These are phyloP conservation scores for Penicillium macrosclerotiorum DNA, from an alignment of 495 filamentous ascomycete genomes.

Conservation along the genomic window DNA sequence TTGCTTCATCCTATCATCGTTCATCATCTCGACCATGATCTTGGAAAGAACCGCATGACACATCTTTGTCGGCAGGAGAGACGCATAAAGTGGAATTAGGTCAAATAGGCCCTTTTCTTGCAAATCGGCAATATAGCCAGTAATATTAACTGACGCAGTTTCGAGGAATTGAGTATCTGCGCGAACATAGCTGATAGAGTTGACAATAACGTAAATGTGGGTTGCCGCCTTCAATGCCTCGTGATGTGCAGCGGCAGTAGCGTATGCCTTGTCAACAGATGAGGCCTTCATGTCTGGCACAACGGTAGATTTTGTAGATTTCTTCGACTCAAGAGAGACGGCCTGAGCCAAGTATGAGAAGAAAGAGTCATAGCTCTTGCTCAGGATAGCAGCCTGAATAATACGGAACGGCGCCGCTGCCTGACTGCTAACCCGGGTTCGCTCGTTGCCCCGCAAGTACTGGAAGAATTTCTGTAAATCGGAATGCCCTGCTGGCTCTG, in stretches of 20 bases:
- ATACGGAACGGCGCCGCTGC: constrained; percentile 45
- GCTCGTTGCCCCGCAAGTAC: constrained; percentile 35
- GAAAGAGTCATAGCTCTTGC: constrained; percentile 38
- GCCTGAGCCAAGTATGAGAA: constrained; percentile 38
- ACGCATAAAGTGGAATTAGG: constrained; percentile 82
- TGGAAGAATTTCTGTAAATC: constrained; percentile 41
- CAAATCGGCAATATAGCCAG: constrained; percentile 76
- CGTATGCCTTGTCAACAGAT: constrained; percentile 32
- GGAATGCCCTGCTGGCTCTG: constrained; percentile 38
- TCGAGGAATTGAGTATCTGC: constrained; percentile 33
- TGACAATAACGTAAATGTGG: constrained; percentile 51
- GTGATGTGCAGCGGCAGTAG: constrained; percentile 39
- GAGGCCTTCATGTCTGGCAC: constrained; percentile 31
- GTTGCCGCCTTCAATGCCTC: constrained; percentile 43
- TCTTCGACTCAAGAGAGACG: constrained; percentile 35
- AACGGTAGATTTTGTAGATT: constrained; percentile 19
- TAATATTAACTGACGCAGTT: constrained; percentile 49
- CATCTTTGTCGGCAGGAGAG: constrained; percentile 59
- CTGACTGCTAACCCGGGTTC: constrained; percentile 35
- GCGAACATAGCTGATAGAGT: constrained; percentile 34
- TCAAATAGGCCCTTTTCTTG: constrained; percentile 65
- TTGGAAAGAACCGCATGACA: constrained; percentile 44
- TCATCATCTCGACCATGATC: constrained; percentile 62
- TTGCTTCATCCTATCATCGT: constrained; percentile 48
- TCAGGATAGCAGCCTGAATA: constrained; percentile 47